These are phyloP conservation scores for Salix caprea DNA, from an alignment of 345 rosid genomes.

Conservation along the genomic window DNA sequence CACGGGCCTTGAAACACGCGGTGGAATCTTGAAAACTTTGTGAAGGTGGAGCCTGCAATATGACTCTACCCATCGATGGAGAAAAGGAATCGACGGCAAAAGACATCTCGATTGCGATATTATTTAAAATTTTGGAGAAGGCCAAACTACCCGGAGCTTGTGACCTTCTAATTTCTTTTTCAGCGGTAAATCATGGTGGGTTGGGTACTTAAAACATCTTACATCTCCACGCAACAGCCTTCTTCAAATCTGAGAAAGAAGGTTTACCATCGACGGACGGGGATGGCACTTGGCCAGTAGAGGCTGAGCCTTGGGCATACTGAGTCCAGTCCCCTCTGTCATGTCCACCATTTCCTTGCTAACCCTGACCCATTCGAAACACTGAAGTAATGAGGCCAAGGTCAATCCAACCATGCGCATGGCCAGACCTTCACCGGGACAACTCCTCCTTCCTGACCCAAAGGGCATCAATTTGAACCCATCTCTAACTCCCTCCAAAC, in stretches of 20 bases:
- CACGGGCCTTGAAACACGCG: no score
- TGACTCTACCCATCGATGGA: no score
- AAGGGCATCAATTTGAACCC: conserved; percentile 41
- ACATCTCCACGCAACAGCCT: no score
- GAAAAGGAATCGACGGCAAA: no score
- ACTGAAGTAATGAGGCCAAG: conserved; percentile 28
- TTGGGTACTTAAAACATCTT: no score
- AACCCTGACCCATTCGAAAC: conserved; percentile 26
- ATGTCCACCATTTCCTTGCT: conserved; percentile 19
- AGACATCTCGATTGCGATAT: no score
- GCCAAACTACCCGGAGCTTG: no score
- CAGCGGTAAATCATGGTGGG: no score
- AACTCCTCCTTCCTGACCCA: conserved; percentile 41
- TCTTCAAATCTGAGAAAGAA: conserved; percentile 11
- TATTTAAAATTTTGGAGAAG: no score
- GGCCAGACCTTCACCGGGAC: conserved; percentile 41
- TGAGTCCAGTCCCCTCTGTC: conserved; percentile 27
- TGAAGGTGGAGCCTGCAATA: no score
- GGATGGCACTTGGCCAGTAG: conserved; percentile 27
- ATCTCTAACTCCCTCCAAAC: conserved; percentile 15
- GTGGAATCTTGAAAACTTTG: no score
- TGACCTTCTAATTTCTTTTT: no score
- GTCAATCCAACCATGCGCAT: conserved; percentile 20
- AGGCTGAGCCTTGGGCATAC: conserved; percentile 33
- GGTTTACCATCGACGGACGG: conserved; percentile 18